Conservation (phyloP, 495 filamentous ascomycete genomes). For the Penicillium pancosmium region DNA sequence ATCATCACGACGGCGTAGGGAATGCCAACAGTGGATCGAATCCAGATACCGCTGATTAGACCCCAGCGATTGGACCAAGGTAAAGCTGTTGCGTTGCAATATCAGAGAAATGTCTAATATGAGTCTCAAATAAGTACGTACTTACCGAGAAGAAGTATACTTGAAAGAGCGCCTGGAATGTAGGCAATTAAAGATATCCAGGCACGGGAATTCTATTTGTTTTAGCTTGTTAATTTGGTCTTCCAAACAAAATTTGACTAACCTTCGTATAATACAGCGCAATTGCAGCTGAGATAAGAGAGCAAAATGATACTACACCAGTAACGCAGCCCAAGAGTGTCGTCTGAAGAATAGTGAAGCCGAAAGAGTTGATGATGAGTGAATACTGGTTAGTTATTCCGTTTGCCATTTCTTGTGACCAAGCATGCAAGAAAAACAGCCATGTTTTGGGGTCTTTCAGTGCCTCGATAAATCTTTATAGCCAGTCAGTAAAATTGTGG, state of each 20-base stretch:
- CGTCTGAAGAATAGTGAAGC: slow-evolving; percentile 43
- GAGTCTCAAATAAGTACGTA: neutral
- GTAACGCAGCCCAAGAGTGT: slow-evolving; percentile 37
- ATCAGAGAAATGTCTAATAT: neutral
- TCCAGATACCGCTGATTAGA: slow-evolving; percentile 40
- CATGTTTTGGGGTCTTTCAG: slow-evolving; percentile 32
- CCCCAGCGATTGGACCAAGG: slow-evolving; percentile 44
- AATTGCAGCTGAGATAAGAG: slow-evolving; percentile 30
- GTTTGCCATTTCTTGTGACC: slow-evolving; percentile 47
- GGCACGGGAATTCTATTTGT: slow-evolving; percentile 35
- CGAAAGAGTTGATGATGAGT: slow-evolving; percentile 46
- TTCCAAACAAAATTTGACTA: neutral
- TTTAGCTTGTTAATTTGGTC: neutral
- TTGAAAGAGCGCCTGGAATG: slow-evolving; percentile 31
- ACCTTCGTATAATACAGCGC: slow-evolving; percentile 35
- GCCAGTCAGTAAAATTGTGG: neutral
- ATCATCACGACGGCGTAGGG: slow-evolving; percentile 46
- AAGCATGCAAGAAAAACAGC: slow-evolving; percentile 44
- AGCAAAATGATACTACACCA: slow-evolving; percentile 39
- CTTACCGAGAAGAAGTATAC: slow-evolving; percentile 35
- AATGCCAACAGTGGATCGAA: slow-evolving; percentile 40
- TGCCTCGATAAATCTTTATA: slow-evolving; percentile 32
- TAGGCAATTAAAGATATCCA: slow-evolving; percentile 41
- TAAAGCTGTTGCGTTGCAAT: slow-evolving; percentile 14
- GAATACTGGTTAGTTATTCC: slow-evolving; percentile 47